These are phyloP conservation scores for Vigna radiata DNA, from an alignment of 306 rosid species.

Conservation along the genomic window DNA sequence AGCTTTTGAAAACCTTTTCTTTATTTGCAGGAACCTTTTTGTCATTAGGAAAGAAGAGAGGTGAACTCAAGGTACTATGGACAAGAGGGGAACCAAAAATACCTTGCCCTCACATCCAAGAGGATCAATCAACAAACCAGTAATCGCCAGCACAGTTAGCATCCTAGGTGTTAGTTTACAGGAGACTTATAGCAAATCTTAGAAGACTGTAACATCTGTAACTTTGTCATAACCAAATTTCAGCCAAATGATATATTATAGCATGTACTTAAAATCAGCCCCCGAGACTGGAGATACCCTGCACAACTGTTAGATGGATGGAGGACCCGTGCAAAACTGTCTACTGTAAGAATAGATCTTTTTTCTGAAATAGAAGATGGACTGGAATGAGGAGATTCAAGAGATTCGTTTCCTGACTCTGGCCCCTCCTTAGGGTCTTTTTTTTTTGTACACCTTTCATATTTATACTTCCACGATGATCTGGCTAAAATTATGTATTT, in stretches of 20 bases:
- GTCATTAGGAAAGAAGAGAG: slow-evolving; percentile 89
- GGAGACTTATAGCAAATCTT: slow-evolving; percentile 48
- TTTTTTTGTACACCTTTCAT: neutral
- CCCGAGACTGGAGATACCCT: slow-evolving; percentile 30
- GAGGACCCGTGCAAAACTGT: slow-evolving; percentile 18
- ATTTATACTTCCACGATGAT: slow-evolving; percentile 23
- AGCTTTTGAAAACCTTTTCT: slow-evolving; percentile 17
- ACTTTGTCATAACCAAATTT: slow-evolving; percentile 45
- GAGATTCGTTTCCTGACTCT: neutral
- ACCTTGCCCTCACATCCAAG: slow-evolving; percentile 81
- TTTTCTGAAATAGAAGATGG: slow-evolving; percentile 27
- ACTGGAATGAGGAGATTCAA: neutral
- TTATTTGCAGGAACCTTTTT: slow-evolving; percentile 77
- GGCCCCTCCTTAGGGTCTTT: neutral
- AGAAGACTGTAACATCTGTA: slow-evolving; percentile 55
- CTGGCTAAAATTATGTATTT: slow-evolving; percentile 22
- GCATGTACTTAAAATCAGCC: slow-evolving; percentile 38
- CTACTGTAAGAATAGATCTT: slow-evolving; percentile 27
- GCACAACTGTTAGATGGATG: slow-evolving; percentile 10
- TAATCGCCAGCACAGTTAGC: slow-evolving; percentile 38
- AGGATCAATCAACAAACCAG: slow-evolving; percentile 53
- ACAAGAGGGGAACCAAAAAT: slow-evolving; percentile 89
- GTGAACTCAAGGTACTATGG: slow-evolving; percentile 87
- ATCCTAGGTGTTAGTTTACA: slow-evolving; percentile 50
- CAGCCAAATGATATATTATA: slow-evolving; percentile 41